These are phyloP conservation scores for Persicaria tinctoria DNA, from an alignment of 148 eudicot genomes.

Conservation along the genomic window DNA sequence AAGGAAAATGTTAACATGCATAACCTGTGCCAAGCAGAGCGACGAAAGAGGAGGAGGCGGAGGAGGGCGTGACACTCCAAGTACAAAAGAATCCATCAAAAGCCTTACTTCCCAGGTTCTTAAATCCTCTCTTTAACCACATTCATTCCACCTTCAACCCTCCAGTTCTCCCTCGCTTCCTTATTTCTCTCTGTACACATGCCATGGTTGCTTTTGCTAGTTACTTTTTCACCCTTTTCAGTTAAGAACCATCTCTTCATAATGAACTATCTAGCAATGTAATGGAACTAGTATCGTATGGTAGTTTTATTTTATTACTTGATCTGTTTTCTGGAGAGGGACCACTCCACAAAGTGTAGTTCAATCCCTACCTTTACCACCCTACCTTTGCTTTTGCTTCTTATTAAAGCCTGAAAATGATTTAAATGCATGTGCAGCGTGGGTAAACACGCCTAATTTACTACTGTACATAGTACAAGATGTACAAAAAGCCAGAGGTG, in stretches of 20 bases:
- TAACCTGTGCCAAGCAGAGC: constrained; percentile 80
- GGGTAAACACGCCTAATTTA: background rate
- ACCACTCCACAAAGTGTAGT: background rate
- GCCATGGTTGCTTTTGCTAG: background rate
- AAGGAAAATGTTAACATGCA: constrained; percentile 71
- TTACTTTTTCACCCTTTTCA: constrained; percentile 5
- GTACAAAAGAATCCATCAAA: constrained; percentile 81
- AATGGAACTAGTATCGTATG: background rate
- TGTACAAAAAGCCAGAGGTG: background rate
- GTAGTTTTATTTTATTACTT: background rate
- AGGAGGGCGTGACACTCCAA: constrained; percentile 59
- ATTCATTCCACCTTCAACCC: background rate
- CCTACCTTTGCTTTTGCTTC: background rate
- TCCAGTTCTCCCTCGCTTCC: background rate
- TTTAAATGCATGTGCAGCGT: background rate
- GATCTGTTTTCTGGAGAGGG: background rate
- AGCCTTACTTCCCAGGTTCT: constrained; percentile 87
- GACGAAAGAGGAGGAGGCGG: constrained; percentile 36
- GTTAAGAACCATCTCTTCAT: constrained; percentile 1
- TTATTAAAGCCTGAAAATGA: background rate
- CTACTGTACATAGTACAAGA: background rate
- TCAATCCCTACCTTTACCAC: background rate
- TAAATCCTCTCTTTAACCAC: constrained; percentile 1
- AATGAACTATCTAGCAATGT: background rate
- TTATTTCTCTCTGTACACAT: background rate